A percentile compares a stretch with the other conserved stretches of the same genome.
Evolutionary conservation across 805 yeast species (phyloP).

Genomic region (Trichomonascus vanleenenianus): DNA sequence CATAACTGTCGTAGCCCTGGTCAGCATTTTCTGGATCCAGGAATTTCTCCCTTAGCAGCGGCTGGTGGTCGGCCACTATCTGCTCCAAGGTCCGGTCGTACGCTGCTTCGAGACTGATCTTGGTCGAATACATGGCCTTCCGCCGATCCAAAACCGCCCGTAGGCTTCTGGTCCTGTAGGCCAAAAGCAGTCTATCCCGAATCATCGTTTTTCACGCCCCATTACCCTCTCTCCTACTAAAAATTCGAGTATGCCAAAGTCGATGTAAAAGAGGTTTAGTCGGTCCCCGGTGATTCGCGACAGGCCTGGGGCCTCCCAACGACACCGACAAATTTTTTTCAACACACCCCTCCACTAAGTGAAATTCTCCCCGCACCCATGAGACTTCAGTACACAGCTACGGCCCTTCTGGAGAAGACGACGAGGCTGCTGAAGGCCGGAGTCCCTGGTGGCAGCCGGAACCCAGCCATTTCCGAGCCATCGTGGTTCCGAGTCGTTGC

Average conservation of each 20-base stretch:
- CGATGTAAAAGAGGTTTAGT: too few relatives aligned
- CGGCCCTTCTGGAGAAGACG: conserved; percentile 70
- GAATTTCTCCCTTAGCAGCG: background rate
- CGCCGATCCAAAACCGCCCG: too few relatives aligned
- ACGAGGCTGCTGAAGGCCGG: conserved; percentile 69
- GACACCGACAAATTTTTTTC: conserved; percentile 1
- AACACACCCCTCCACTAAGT: background rate
- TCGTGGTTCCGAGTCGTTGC: conserved; percentile 87
- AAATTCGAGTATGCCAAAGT: too few relatives aligned
- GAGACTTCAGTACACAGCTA: conserved; percentile 74
- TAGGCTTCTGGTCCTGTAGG: too few relatives aligned
- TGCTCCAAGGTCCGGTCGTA: conserved; percentile 13
- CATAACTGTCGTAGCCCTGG: too few relatives aligned
- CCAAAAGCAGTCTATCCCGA: too few relatives aligned
- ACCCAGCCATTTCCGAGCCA: conserved; percentile 53
- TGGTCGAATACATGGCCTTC: background rate
- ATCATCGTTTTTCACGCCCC: too few relatives aligned
- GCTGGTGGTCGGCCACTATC: conserved; percentile 6
- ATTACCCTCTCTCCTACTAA: too few relatives aligned
- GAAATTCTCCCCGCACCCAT: conserved; percentile 30
- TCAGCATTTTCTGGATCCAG: background rate
- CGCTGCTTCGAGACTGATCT: conserved; percentile 9
- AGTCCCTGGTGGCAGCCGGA: conserved; percentile 8
- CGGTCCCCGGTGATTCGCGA: too few relatives aligned
- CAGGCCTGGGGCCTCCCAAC: too few relatives aligned